Evolutionary conservation across 2,329 filamentous ascomycete genomes (phyloP).

Genomic region (Periconia sp.): DNA sequence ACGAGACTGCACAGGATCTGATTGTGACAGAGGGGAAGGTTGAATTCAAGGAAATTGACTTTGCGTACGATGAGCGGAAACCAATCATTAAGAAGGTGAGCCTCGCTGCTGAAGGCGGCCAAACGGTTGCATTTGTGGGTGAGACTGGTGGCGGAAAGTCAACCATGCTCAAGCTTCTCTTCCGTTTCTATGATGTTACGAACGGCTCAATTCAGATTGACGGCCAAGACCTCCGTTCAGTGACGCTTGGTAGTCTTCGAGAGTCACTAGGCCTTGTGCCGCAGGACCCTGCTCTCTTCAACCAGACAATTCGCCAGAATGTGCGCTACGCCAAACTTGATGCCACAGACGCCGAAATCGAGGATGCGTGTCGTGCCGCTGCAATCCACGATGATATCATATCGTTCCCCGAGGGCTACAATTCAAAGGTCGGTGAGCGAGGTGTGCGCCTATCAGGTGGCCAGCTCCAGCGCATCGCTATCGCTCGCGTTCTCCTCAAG

Average conservation of each 20-base stretch:
- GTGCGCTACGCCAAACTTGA: slow-evolving; percentile 66
- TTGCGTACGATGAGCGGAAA: slow-evolving; percentile 62
- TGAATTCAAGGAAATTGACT: slow-evolving; percentile 61
- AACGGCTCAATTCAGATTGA: slow-evolving; percentile 63
- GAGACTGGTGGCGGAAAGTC: slow-evolving; percentile 69
- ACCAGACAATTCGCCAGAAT: slow-evolving; percentile 69
- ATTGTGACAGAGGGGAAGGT: slow-evolving; percentile 56
- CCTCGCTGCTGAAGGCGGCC: slow-evolving; percentile 57
- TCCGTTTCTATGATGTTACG: slow-evolving; percentile 66
- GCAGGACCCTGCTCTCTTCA: slow-evolving; percentile 69
- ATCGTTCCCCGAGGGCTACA: slow-evolving; percentile 57
- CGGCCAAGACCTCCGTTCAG: slow-evolving; percentile 64
- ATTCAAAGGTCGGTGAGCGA: slow-evolving; percentile 48
- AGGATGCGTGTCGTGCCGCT: slow-evolving; percentile 66
- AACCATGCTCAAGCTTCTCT: slow-evolving; percentile 65
- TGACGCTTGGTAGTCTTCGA: slow-evolving; percentile 64
- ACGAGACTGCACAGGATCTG: slow-evolving; percentile 46
- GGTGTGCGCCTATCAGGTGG: slow-evolving; percentile 64
- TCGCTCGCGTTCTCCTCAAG: slow-evolving; percentile 78
- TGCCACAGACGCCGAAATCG: slow-evolving; percentile 66
- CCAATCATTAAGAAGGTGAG: slow-evolving; percentile 57
- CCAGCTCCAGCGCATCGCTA: slow-evolving; percentile 70
- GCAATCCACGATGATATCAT: slow-evolving; percentile 70
- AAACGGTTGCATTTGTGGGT: slow-evolving; percentile 66
- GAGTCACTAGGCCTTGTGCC: slow-evolving; percentile 68